phyloP scores from a whole-genome alignment of 2,329 filamentous ascomycete species.

The Phaeosphaeriaceae sp. region DNA sequence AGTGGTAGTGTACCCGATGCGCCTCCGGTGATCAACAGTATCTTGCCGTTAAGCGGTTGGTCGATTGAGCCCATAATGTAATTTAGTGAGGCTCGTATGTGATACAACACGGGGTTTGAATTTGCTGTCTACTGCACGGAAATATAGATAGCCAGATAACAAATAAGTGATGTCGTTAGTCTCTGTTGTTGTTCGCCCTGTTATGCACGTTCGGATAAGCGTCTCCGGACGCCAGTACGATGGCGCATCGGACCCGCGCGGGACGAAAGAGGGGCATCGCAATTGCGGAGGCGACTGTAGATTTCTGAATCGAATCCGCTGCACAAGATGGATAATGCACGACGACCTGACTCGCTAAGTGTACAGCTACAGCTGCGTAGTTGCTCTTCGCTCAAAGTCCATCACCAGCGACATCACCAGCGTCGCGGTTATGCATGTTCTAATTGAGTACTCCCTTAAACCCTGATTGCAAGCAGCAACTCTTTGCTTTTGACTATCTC shows the following conservation, averaged over 20 bases:
- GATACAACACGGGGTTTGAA: too few species aligned
- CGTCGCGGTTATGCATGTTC: too few species aligned
- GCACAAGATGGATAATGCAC: not conserved
- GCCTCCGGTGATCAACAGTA: conserved; percentile 45
- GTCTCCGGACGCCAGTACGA: not conserved
- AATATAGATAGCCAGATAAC: too few species aligned
- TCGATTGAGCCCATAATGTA: conserved; percentile 29
- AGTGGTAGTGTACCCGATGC: conserved; percentile 34
- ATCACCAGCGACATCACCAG: too few species aligned
- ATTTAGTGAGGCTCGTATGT: too few species aligned
- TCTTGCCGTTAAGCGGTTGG: conserved; percentile 39
- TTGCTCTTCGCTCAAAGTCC: too few species aligned
- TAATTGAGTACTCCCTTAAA: too few species aligned
- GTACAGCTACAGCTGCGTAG: too few species aligned
- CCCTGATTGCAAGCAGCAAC: too few species aligned
- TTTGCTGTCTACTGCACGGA: too few species aligned
- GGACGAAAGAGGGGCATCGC: not conserved
- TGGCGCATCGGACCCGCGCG: not conserved
- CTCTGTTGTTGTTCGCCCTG: not conserved
- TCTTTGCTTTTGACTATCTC: too few species aligned
- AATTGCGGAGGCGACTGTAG: not conserved
- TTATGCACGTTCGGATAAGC: conserved; percentile 1
- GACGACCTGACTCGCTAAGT: not conserved
- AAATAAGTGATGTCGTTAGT: not conserved
- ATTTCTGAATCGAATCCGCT: not conserved